These are phyloP conservation scores for Podila verticillata DNA, from an alignment of 192 early-diverging fungal species.

Conservation along the genomic window DNA sequence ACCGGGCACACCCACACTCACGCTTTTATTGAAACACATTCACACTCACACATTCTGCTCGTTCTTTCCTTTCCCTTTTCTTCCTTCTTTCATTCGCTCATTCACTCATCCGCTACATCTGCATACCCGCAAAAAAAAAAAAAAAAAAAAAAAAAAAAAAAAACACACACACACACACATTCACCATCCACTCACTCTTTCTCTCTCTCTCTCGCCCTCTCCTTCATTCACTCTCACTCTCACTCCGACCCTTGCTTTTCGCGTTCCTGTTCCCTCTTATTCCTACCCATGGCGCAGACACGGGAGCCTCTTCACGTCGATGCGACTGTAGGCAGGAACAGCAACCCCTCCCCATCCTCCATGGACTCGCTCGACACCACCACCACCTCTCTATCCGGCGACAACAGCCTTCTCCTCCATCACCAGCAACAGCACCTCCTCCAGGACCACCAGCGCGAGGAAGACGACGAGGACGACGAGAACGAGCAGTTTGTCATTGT, in stretches of 20 bases:
- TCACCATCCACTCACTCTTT: neutral
- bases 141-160: no score
- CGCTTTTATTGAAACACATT: no score
- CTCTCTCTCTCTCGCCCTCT: neutral
- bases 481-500: constrained; percentile 27
- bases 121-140: no score
- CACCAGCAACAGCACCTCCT: constrained; percentile 5
- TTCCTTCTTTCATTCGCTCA: neutral
- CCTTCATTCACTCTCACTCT: neutral
- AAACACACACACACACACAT: no score
- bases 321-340: neutral
- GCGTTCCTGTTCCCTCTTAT: neutral
- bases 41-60: no score
- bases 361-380: neutral
- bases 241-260: neutral
- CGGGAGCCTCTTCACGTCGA: neutral
- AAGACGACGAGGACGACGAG: constrained; percentile 17
- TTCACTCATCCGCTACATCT: neutral
- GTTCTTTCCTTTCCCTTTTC: neutral
- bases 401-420: neutral
- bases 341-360: no score
- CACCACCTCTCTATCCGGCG: neutral
- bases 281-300: neutral
- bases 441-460: neutral
- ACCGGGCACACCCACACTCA: no score